Conservation (phyloP, 2,329 filamentous ascomycete genomes). For the Thielaviopsis musarum region DNA sequence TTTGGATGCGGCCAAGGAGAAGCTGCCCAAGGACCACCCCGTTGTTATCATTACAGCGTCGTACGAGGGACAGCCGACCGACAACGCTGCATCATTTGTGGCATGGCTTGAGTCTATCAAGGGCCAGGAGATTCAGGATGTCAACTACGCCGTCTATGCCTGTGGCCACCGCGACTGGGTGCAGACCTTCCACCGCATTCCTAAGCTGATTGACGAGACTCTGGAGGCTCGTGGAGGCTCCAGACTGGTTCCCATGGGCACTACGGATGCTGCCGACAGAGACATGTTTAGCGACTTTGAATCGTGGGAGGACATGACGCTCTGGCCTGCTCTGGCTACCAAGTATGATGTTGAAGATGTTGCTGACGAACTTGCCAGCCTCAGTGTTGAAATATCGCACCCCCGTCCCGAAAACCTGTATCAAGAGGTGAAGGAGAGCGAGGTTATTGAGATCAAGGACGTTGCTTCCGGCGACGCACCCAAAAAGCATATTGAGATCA, state of each 20-base stretch:
- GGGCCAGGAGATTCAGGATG: slow-evolving; percentile 33
- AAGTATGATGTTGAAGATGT: slow-evolving; percentile 31
- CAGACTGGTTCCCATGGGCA: slow-evolving; percentile 29
- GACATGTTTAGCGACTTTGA: slow-evolving; percentile 55
- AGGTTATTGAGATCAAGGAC: slow-evolving; percentile 34
- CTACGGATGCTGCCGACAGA: slow-evolving; percentile 41
- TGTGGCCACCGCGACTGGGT: slow-evolving; percentile 40
- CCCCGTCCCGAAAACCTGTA: slow-evolving; percentile 40
- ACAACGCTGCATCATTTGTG: slow-evolving; percentile 54
- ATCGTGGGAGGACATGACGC: slow-evolving; percentile 42
- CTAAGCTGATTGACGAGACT: slow-evolving; percentile 40
- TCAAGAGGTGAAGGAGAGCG: slow-evolving; percentile 45
- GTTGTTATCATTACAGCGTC: slow-evolving; percentile 52
- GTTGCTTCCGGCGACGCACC: slow-evolving; percentile 34
- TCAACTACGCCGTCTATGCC: slow-evolving; percentile 53
- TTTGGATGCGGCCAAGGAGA: slow-evolving; percentile 44
- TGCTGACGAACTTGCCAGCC: slow-evolving; percentile 14
- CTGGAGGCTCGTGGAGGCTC: slow-evolving; percentile 24
- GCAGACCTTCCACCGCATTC: slow-evolving; percentile 50
- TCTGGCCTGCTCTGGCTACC: slow-evolving; percentile 33
- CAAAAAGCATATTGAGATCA: slow-evolving; percentile 51
- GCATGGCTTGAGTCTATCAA: slow-evolving; percentile 44
- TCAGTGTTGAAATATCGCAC: slow-evolving; percentile 32
- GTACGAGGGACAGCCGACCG: slow-evolving; percentile 58
- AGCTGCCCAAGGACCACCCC: slow-evolving; percentile 41